Conservation (phyloP, 1,139 yeast genomes). For the Maudiozyma humilis region DNA sequence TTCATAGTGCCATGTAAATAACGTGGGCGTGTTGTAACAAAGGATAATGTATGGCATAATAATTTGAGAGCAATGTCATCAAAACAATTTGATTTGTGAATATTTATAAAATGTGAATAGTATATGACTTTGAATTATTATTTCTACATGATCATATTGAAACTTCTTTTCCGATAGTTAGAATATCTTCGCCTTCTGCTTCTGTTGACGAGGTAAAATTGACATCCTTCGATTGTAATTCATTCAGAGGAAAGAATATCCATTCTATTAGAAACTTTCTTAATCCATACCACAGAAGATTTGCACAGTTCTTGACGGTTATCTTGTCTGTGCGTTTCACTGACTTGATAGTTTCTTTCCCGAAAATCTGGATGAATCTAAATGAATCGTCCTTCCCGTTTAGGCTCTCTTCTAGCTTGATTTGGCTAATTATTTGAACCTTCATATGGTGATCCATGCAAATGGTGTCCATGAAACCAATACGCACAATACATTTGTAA, state of each 20-base stretch:
- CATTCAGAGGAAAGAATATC: constrained; percentile 1
- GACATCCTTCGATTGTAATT: constrained; percentile 2
- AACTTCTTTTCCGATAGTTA: constrained; percentile 1
- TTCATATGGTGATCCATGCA: constrained; percentile 1
- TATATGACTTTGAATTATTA: neutral
- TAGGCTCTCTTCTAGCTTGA: neutral
- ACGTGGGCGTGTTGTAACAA: too few relatives aligned
- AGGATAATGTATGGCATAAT: too few relatives aligned
- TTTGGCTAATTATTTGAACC: constrained; percentile 3
- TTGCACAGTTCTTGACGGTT: neutral
- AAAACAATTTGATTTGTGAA: too few relatives aligned
- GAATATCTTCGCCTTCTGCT: neutral
- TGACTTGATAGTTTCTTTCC: constrained; percentile 2
- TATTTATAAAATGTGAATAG: too few relatives aligned
- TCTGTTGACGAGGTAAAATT: neutral
- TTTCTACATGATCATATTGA: neutral
- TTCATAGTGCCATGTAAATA: too few relatives aligned
- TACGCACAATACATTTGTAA: constrained; percentile 2
- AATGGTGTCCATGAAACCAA: constrained; percentile 3
- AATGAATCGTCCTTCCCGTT: neutral
- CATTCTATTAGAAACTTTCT: constrained; percentile 2
- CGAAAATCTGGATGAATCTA: constrained; percentile 2
- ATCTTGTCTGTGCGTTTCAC: neutral
- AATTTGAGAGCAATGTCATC: too few relatives aligned
- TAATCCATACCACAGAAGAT: neutral